These are phyloP conservation scores for Flaveria floridana DNA, from an alignment of 140 eudicot genomes.

Conservation along the genomic window DNA sequence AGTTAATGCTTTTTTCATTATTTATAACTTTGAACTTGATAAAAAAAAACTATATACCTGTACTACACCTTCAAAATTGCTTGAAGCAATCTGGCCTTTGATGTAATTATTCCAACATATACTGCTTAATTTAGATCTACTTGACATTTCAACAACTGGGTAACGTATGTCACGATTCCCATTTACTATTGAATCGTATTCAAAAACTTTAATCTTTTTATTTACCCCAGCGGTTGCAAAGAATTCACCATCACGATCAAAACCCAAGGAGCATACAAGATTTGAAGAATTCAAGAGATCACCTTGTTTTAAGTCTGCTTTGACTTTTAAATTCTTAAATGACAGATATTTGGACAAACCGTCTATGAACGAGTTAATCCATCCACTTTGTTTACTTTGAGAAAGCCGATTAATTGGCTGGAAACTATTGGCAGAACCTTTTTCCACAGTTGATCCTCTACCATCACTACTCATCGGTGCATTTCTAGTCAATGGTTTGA, in stretches of 20 bases:
- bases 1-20: neutral
- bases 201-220: slow-evolving; percentile 86
- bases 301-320: slow-evolving; percentile 91
- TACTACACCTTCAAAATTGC: slow-evolving; percentile 94
- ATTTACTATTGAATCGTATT: slow-evolving; percentile 57
- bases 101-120: slow-evolving; percentile 89
- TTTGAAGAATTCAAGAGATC: slow-evolving; percentile 87
- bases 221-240: slow-evolving; percentile 94
- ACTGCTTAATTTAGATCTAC: slow-evolving; percentile 87
- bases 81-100: slow-evolving; percentile 95
- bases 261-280: slow-evolving; percentile 80
- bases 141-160: slow-evolving; percentile 79
- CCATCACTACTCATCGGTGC: slow-evolving; percentile 59
- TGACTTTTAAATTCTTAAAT: slow-evolving; percentile 57
- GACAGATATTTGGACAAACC: slow-evolving; percentile 76
- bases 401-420: slow-evolving; percentile 42
- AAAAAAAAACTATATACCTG: slow-evolving; percentile 47
- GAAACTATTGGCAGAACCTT: slow-evolving; percentile 56
- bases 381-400: slow-evolving; percentile 53
- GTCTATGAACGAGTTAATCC: slow-evolving; percentile 76
- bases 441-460: slow-evolving; percentile 63
- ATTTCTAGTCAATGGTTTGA: slow-evolving; percentile 36
- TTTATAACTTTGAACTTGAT: neutral
- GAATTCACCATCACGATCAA: slow-evolving; percentile 92
- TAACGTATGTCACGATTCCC: slow-evolving; percentile 82